Conservation (phyloP, 768 basidiomycete species). For the Crepidotus variabilis region DNA sequence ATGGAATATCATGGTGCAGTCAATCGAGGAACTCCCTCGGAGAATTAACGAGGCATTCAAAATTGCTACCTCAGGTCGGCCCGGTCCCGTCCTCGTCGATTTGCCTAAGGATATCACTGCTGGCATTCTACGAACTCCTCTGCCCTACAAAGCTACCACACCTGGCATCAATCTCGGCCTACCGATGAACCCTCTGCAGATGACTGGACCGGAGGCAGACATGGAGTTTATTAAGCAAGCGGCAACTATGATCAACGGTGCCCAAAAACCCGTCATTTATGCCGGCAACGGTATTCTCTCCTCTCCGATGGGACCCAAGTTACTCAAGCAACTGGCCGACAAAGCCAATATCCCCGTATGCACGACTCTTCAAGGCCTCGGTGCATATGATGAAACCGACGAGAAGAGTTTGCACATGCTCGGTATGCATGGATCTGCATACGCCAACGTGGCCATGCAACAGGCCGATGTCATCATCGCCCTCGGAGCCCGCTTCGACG, state of each 20-base stretch:
- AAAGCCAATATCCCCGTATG: constrained; percentile 95
- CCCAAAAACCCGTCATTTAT: constrained; percentile 89
- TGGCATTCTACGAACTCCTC: constrained; percentile 77
- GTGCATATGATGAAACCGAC: constrained; percentile 90
- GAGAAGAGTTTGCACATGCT: constrained; percentile 92
- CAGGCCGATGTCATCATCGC: constrained; percentile 97
- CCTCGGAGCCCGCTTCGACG: constrained; percentile 94
- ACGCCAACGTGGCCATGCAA: constrained; percentile 98
- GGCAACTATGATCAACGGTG: constrained; percentile 87
- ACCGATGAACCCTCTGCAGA: constrained; percentile 68
- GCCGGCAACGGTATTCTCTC: constrained; percentile 89
- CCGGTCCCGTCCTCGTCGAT: constrained; percentile 97
- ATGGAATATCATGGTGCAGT: constrained; percentile 99
- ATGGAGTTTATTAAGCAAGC: constrained; percentile 71
- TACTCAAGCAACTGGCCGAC: constrained; percentile 74
- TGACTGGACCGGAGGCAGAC: constrained; percentile 58
- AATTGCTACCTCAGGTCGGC: constrained; percentile 95
- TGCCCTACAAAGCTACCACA: constrained; percentile 83
- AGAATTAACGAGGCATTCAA: constrained; percentile 99
- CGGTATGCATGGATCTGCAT: constrained; percentile 97
- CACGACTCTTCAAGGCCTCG: constrained; percentile 94
- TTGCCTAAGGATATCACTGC: constrained; percentile 99
- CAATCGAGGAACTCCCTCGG: constrained; percentile 89
- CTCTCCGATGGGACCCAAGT: constrained; percentile 74
- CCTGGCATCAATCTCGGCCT: constrained; percentile 74